A percentile compares a stretch with the other conserved stretches of the same genome.
Evolutionary conservation across 75 land plant genomes (phyloP).

Genomic region (Sequoiadendron giganteum): DNA sequence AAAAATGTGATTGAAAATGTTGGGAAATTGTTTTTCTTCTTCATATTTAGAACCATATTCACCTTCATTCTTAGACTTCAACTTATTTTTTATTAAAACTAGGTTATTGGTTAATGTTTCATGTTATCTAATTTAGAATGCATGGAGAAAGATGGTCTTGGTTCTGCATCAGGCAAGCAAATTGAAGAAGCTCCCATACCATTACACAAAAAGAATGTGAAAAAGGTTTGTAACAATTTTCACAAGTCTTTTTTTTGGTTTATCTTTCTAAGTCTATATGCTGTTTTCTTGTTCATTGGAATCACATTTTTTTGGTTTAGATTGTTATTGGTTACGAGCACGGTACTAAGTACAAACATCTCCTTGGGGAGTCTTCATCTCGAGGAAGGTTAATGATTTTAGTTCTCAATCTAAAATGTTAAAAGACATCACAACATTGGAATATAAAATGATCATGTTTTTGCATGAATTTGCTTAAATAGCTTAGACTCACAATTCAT

Average conservation of each 20-base stretch:
- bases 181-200: background rate
- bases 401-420: background rate
- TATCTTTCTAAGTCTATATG: background rate
- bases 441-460: too few species aligned
- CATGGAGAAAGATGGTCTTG: background rate
- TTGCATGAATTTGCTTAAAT: too few species aligned
- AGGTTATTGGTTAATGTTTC: background rate
- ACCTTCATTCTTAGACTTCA: background rate
- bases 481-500: too few species aligned
- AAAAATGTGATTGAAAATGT: background rate
- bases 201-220: background rate
- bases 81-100: background rate
- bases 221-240: background rate
- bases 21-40: background rate
- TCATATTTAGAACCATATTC: background rate
- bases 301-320: background rate
- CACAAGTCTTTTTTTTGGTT: background rate
- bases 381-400: background rate
- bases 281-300: background rate
- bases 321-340: background rate
- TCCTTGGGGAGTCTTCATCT: background rate
- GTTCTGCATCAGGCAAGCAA: too few species aligned
- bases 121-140: background rate
- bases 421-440: too few species aligned
- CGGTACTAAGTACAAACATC: background rate